Conservation (phyloP, 2,329 filamentous ascomycete species). For the Xylariaceae sp. region DNA sequence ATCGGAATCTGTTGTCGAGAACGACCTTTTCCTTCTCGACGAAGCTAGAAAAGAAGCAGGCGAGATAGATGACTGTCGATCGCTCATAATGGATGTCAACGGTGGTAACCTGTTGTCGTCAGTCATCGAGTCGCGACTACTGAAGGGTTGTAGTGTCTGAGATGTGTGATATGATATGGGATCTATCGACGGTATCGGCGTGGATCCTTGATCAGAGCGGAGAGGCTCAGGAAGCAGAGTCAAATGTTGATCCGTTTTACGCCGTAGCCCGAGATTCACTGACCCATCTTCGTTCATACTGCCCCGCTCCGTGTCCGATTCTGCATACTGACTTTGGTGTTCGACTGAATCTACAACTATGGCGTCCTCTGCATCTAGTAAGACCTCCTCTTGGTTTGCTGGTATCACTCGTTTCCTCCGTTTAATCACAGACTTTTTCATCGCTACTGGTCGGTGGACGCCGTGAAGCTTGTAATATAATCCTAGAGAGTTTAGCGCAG, state of each 20-base stretch:
- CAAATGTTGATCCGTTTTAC: slow-evolving; percentile 53
- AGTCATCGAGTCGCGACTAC: slow-evolving; percentile 52
- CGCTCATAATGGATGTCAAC: slow-evolving; percentile 55
- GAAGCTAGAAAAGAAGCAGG: slow-evolving; percentile 66
- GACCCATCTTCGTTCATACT: slow-evolving; percentile 69
- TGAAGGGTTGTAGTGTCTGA: slow-evolving; percentile 47
- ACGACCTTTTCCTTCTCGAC: slow-evolving; percentile 72
- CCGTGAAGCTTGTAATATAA: slow-evolving; percentile 97
- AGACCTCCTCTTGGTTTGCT: slow-evolving; percentile 60
- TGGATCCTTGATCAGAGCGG: slow-evolving; percentile 52
- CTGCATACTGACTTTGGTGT: slow-evolving; percentile 47
- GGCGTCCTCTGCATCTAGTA: slow-evolving; percentile 48
- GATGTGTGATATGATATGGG: slow-evolving; percentile 61
- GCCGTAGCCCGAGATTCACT: slow-evolving; percentile 65
- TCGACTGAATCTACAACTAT: slow-evolving; percentile 57
- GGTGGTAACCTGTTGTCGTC: slow-evolving; percentile 67
- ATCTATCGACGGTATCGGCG: slow-evolving; percentile 53
- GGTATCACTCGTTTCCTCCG: slow-evolving; percentile 93
- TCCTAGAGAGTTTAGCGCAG: slow-evolving; percentile 59
- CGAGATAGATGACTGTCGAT: slow-evolving; percentile 64
- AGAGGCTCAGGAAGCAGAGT: slow-evolving; percentile 57
- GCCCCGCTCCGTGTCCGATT: slow-evolving; percentile 57
- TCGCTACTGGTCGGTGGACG: slow-evolving; percentile 90
- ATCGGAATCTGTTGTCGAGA: slow-evolving; percentile 66
- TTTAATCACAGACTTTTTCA: slow-evolving; percentile 99